A percentile compares a stretch with the other conserved stretches of the same genome.
phyloP scores from a whole-genome alignment of 208 protist genomes.

The Leishmania tropica region DNA sequence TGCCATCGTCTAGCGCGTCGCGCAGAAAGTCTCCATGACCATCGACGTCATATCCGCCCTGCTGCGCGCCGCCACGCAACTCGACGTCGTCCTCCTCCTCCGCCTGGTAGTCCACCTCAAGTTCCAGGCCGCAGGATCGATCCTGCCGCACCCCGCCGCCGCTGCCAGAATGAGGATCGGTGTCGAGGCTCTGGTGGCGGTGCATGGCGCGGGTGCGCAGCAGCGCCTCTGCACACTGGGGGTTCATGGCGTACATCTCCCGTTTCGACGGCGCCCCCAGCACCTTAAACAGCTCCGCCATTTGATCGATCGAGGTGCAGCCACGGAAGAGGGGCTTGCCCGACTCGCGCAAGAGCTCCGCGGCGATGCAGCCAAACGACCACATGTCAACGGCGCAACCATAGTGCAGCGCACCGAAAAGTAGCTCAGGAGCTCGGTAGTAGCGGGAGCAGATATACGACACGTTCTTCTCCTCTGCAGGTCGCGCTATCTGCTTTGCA shows the following conservation, averaged over 20 bases:
- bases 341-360: conserved; percentile 93
- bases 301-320: conserved; percentile 95
- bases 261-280: conserved; percentile 93
- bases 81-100: neutral
- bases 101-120: neutral
- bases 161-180: neutral
- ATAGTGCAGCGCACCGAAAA: conserved; percentile 91
- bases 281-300: conserved; percentile 97
- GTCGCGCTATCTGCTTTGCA: conserved; percentile 72
- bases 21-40: conserved; percentile 8
- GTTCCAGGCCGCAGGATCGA: neutral
- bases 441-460: conserved; percentile 94
- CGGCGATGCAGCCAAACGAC: conserved; percentile 94
- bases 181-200: neutral
- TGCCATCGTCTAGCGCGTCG: conserved; percentile 20
- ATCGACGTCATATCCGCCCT: neutral
- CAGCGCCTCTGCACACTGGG: conserved; percentile 90
- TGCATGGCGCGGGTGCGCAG: conserved; percentile 36
- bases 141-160: neutral
- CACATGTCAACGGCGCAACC: conserved; percentile 92
- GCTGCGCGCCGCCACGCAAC: neutral
- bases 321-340: conserved; percentile 92
- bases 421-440: conserved; percentile 96
- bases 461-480: conserved; percentile 68
- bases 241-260: conserved; percentile 97